phyloP scores from a whole-genome alignment of 208 protist genomes.

The Leishmania turanica region DNA sequence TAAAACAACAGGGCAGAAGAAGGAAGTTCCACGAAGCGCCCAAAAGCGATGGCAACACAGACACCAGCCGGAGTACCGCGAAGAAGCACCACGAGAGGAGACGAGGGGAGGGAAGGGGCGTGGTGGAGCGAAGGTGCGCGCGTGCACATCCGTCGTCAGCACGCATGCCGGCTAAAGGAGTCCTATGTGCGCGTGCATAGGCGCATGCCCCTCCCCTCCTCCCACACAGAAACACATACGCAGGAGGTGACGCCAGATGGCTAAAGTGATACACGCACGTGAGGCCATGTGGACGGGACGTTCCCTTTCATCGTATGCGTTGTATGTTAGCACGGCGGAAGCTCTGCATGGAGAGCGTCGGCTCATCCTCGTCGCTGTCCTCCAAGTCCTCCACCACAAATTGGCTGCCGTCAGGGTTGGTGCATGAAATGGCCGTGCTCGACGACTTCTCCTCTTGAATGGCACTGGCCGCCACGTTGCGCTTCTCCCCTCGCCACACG shows the following conservation, averaged over 20 bases:
- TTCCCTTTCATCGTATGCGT: slow-evolving; percentile 18
- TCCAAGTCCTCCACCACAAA: slow-evolving; percentile 31
- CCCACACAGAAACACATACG: neutral
- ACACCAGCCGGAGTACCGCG: no score
- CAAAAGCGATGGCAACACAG: no score
- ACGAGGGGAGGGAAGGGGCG: neutral
- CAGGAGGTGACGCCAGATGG: no score
- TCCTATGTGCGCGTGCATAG: neutral
- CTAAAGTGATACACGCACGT: neutral
- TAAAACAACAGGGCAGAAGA: neutral
- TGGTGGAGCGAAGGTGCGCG: no score
- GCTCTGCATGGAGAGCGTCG: slow-evolving; percentile 49
- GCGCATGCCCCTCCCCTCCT: neutral
- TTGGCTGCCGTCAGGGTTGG: neutral
- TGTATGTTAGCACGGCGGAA: slow-evolving; percentile 38
- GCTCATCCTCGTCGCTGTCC: slow-evolving; percentile 41
- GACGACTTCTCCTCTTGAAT: neutral
- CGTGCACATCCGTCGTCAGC: neutral
- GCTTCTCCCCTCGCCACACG: neutral
- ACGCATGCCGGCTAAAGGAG: no score
- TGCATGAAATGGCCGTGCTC: neutral
- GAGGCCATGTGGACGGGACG: neutral
- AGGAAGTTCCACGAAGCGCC: no score
- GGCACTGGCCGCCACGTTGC: neutral
- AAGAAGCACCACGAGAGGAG: neutral